Percentiles rank a stretch among this genome's conserved stretches.
These are phyloP conservation scores for Hypsizygus ulmarius DNA, from an alignment of 1,284 basidiomycete genomes.

Conservation along the genomic window DNA sequence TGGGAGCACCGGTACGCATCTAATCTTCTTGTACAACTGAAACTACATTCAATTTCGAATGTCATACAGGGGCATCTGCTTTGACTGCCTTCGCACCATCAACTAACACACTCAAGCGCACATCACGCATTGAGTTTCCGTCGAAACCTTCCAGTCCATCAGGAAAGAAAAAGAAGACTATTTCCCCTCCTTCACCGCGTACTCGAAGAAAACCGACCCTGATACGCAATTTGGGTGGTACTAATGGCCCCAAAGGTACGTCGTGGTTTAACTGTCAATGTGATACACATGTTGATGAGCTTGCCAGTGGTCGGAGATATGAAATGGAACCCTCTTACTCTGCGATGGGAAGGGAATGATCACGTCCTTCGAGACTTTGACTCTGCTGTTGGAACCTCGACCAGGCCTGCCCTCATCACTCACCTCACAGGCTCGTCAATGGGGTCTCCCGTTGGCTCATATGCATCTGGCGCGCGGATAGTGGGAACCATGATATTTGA, in stretches of 20 bases:
- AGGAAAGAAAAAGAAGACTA: constrained; percentile 53
- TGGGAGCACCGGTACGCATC: constrained; percentile 40
- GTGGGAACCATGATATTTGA: constrained; percentile 99
- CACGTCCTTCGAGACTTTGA: constrained; percentile 88
- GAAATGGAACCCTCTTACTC: constrained; percentile 89
- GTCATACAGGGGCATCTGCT: constrained; percentile 20
- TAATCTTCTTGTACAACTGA: not conserved
- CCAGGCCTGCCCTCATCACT: constrained; percentile 93
- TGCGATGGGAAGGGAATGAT: constrained; percentile 97
- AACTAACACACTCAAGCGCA: constrained; percentile 34
- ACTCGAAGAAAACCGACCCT: constrained; percentile 75
- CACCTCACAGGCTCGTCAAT: constrained; percentile 81
- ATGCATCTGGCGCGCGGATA: constrained; percentile 74
- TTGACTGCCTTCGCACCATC: constrained; percentile 25
- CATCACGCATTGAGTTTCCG: constrained; percentile 42
- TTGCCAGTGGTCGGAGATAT: constrained; percentile 84
- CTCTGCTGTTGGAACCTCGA: constrained; percentile 73
- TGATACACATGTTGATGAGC: constrained; percentile 15
- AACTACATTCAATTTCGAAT: not conserved
- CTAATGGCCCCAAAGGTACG: constrained; percentile 74
- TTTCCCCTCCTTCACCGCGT: constrained; percentile 38
- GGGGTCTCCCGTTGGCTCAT: constrained; percentile 76
- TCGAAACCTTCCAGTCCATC: constrained; percentile 28
- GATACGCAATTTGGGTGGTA: constrained; percentile 81
- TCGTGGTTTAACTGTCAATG: constrained; percentile 12